Conservation (phyloP, 2,329 filamentous ascomycete species). For the Alternaria ventricosa region DNA sequence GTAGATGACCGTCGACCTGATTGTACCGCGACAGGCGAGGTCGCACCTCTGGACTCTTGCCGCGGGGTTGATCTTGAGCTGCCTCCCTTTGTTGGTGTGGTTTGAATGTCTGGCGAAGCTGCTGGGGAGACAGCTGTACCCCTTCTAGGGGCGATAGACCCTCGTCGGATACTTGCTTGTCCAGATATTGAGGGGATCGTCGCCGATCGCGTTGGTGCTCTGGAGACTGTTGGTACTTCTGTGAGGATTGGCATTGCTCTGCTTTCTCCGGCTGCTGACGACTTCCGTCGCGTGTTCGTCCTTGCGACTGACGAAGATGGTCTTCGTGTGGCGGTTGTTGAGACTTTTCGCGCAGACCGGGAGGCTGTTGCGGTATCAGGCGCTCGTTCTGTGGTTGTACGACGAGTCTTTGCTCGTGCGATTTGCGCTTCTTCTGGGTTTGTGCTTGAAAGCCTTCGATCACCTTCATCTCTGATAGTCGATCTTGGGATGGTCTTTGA, state of each 20-base stretch:
- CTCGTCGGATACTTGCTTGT: not conserved
- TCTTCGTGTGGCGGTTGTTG: slow-evolving; percentile 1
- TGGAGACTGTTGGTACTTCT: not conserved
- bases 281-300: slow-evolving; percentile 8
- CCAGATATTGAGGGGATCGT: not conserved
- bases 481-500: not conserved
- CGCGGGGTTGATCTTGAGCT: not conserved
- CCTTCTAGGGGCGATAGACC: not conserved
- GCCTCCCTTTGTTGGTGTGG: not conserved
- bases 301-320: slow-evolving; percentile 11
- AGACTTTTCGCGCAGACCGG: not conserved
- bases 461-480: not conserved
- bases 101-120: not conserved
- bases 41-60: not conserved
- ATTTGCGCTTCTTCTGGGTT: slow-evolving; percentile 2
- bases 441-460: not conserved
- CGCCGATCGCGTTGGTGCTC: not conserved
- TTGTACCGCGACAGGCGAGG: not conserved
- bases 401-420: not conserved
- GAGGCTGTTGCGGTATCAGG: not conserved
- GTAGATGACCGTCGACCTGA: not conserved
- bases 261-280: not conserved
- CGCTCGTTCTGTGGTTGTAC: slow-evolving; percentile 2
- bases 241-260: not conserved
- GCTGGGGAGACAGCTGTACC: not conserved